These are phyloP conservation scores for Xerocomellus amylosporus DNA, from an alignment of 768 basidiomycete genomes.

Conservation along the genomic window DNA sequence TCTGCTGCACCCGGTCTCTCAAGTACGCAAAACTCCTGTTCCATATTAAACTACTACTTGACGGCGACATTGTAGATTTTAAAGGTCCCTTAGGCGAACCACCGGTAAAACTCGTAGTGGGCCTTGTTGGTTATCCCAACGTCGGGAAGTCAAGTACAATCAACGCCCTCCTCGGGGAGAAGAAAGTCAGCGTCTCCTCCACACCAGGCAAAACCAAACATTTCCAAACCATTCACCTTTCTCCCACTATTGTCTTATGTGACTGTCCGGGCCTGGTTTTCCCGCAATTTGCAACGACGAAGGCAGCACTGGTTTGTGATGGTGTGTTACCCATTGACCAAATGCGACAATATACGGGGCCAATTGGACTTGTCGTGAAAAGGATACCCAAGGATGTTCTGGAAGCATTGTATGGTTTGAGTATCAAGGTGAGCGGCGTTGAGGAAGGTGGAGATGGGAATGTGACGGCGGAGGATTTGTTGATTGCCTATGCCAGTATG, in stretches of 20 bases:
- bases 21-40: conserved; percentile 42
- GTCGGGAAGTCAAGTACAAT: conserved; percentile 99
- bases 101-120: conserved; percentile 70
- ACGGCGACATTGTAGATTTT: conserved; percentile 51
- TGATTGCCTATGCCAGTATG: conserved; percentile 92
- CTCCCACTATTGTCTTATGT: conserved; percentile 80
- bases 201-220: conserved; percentile 99
- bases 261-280: conserved; percentile 99
- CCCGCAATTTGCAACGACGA: conserved; percentile 96
- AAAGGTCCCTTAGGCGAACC: conserved; percentile 51
- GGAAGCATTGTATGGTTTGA: conserved; percentile 88
- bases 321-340: conserved; percentile 98
- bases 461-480: conserved; percentile 72
- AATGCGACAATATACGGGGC: conserved; percentile 89
- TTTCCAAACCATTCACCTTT: conserved; percentile 97
- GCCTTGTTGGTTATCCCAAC: conserved; percentile 97
- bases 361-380: conserved; percentile 70
- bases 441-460: conserved; percentile 87
- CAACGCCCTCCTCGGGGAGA: conserved; percentile 92
- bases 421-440: conserved; percentile 55
- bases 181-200: conserved; percentile 96
- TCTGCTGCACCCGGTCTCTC: conserved; percentile 67
- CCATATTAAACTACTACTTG: not conserved
- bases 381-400: conserved; percentile 79
- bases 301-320: conserved; percentile 93